phyloP scores from a whole-genome alignment of 495 filamentous ascomycete genomes.

The Glutinoglossum americanum region DNA sequence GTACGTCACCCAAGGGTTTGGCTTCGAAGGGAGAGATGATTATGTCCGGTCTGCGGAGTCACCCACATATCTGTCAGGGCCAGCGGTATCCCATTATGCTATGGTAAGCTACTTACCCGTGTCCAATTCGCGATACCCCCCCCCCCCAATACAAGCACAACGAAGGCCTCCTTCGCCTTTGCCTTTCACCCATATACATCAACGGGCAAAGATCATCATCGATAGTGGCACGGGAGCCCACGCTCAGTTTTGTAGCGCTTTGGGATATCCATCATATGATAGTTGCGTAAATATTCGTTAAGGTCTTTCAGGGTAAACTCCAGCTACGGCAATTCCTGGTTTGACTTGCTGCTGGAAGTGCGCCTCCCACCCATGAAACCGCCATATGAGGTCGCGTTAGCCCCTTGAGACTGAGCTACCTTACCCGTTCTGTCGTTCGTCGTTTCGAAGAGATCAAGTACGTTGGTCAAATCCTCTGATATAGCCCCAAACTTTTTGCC shows the following conservation, averaged over 20 bases:
- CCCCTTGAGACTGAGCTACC: not conserved
- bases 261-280: too few relatives aligned
- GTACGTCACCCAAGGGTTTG: conserved; percentile 47
- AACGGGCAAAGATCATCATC: too few relatives aligned
- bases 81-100: conserved; percentile 69
- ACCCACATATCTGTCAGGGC: conserved; percentile 63
- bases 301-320: not conserved
- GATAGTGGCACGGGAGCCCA: too few relatives aligned
- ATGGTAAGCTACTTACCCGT: conserved; percentile 18
- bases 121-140: not conserved
- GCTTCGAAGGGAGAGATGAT: conserved; percentile 68
- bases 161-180: conserved; percentile 24
- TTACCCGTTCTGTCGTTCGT: not conserved
- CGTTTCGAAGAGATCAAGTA: not conserved
- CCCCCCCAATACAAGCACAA: not conserved
- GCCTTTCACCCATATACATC: too few relatives aligned
- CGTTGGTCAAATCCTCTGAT: not conserved
- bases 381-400: not conserved
- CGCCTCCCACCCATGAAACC: not conserved
- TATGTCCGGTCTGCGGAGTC: conserved; percentile 47
- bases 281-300: too few relatives aligned
- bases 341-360: not conserved
- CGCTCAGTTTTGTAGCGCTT: not conserved
- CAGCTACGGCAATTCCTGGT: not conserved
- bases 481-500: not conserved